Evolutionary conservation across 2,329 filamentous ascomycete species (phyloP), one percentile per base, ranked within the genome.

Genomic region (Bipolaris gigantea): DNA sequence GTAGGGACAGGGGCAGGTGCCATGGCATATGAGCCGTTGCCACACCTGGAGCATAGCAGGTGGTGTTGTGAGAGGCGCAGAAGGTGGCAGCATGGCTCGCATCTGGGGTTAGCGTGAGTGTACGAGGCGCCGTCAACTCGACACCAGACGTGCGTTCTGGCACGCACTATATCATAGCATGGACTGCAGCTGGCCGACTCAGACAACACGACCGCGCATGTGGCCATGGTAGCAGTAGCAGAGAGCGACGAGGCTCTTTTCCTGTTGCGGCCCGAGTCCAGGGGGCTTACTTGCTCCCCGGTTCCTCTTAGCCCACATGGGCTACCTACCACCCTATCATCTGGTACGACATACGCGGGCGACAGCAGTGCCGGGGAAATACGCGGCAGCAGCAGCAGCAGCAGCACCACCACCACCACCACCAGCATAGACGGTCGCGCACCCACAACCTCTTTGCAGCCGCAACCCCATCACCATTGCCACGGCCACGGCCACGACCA

Each of bases 41-140:
- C 52, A 57, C 50, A 57, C 55, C 53, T 62, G 53, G 59, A 59
- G 50, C 49, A 55, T 53, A 55, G 33, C 38, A 34, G n/a, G 18
- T 18, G 27, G 27, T 30, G 23, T 30, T 36, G 27, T 15, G 15
- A 32, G 23, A 21, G 50, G 35, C 43, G 35, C 49, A 38, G 50
- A 50, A 58, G 39, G 54, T 32, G n/a, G 25, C 25, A 13, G 25
- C 18, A 43, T 15, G 16, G 40, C 40, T 30, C 25, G 18, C 27
- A 15, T 43, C 16, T 27, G 25, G 40, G 40, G 25, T 43, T 19
- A 32, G 40, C 25, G 7, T 11, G n/a, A 43, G 40, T 19, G n/a
- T 16, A 18, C 27, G 9, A 42, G 40, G 25, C 40, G 40, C n/a
- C 6, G 21, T 10, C 40, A 16, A 19, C 27, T 33, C 7, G 16